These are phyloP conservation scores for Isabelozyma gotoi DNA, from an alignment of 805 yeast genomes.

Conservation along the genomic window DNA sequence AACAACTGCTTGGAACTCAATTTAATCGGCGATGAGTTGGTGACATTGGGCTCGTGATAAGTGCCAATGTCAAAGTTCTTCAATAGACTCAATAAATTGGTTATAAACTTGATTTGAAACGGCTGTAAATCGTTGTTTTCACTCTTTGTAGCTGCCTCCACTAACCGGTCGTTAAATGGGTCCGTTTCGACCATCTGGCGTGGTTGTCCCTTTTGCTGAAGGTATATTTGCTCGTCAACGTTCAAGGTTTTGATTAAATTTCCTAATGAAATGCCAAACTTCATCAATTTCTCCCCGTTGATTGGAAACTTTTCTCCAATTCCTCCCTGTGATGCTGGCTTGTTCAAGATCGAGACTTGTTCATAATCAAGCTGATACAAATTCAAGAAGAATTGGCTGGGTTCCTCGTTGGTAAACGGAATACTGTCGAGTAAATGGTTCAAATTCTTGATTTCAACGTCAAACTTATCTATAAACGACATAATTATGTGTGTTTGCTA, in stretches of 20 bases:
- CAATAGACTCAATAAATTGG: conserved; percentile 29
- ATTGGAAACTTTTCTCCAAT: conserved; percentile 26
- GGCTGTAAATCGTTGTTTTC: not conserved
- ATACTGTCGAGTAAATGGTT: conserved; percentile 29
- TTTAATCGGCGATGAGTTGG: conserved; percentile 36
- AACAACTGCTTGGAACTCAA: conserved; percentile 39
- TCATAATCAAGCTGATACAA: conserved; percentile 27
- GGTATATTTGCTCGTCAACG: conserved; percentile 30
- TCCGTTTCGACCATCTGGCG: conserved; percentile 12
- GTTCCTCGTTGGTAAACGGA: conserved; percentile 27
- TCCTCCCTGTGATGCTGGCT: conserved; percentile 7
- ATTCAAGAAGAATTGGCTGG: conserved; percentile 24
- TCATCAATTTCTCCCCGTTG: conserved; percentile 35
- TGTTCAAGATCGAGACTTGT: conserved; percentile 21
- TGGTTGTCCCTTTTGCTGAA: conserved; percentile 24
- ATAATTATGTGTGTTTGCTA: conserved; percentile 1
- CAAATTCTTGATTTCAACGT: conserved; percentile 24
- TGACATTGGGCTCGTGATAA: not conserved
- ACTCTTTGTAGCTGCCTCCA: not conserved
- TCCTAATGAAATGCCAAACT: conserved; percentile 43
- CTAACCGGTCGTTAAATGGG: conserved; percentile 4
- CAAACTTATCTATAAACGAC: conserved; percentile 16
- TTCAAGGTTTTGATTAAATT: conserved; percentile 36
- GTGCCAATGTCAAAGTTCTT: conserved; percentile 42
- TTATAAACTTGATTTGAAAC: conserved; percentile 30